These are phyloP conservation scores for Ogataea methylovora DNA, from an alignment of 805 yeast genomes.

Conservation along the genomic window DNA sequence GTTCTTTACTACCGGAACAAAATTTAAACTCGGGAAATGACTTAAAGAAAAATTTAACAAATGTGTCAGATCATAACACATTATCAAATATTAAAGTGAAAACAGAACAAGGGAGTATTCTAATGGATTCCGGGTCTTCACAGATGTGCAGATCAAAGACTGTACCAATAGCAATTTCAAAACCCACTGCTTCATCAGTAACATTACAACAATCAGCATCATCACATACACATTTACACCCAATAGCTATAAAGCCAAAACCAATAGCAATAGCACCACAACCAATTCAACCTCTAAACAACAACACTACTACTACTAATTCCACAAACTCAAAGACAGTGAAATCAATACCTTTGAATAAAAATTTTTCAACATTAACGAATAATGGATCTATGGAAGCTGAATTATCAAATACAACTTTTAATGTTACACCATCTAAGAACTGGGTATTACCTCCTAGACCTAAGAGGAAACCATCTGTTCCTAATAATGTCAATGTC, in stretches of 20 bases:
- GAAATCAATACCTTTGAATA: slow-evolving; percentile 4
- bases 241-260: slow-evolving; percentile 23
- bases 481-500: slow-evolving; percentile 30
- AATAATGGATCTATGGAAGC: slow-evolving; percentile 18
- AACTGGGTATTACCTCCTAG: slow-evolving; percentile 53
- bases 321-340: slow-evolving; percentile 1
- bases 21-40: no score
- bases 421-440: slow-evolving; percentile 27
- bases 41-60: no score
- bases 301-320: not conserved
- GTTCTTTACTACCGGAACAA: no score
- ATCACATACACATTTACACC: slow-evolving; percentile 12
- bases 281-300: slow-evolving; percentile 2
- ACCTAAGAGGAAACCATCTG: slow-evolving; percentile 46
- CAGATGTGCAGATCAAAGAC: no score
- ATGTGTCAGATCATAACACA: no score
- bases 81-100: no score
- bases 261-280: slow-evolving; percentile 15
- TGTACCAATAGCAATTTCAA: no score
- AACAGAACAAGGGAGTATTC: no score
- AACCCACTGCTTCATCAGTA: no score
- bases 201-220: not conserved
- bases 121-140: no score
- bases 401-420: slow-evolving; percentile 2
- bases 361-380: slow-evolving; percentile 12